Base-by-base conservation (phyloP, 768 basidiomycete genomes). In the Leucosporidium creatinivorum region DNA sequence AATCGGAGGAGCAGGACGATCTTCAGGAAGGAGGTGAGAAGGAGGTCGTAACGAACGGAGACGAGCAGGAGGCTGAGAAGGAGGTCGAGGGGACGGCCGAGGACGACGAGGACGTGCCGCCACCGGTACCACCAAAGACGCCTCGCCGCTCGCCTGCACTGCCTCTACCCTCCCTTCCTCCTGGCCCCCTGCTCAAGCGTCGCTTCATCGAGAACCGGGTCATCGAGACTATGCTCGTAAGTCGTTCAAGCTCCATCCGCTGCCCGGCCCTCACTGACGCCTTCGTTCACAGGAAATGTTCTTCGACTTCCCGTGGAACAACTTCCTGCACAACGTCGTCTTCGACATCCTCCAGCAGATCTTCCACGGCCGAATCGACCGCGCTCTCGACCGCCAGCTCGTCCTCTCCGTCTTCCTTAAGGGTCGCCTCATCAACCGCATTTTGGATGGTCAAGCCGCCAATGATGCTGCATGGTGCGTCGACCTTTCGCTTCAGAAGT, bases 291-390 rank as follows among this genome's bases (percentile, higher is more conserved):
- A 94, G 92, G 89, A 93, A 73, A 82, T 97, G 48, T 97, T 97
- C 81, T 97, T 97, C 77, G 87, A 89, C 68, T 96, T 88, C 75
- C 93, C 93, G 0, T 91, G 90, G 88, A 97, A 99, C 79, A 97
- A 98, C 77, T 98, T 98, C 77, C 80, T 98, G 36, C 96, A 99
- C 77, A 92, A 90, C 74, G 88, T 93, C 36, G 91, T 96, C 23
- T 98, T 98, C 76, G 96, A 99, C 77, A 81, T 96, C 66, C 82
- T 98, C 1, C 96, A 98, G 76, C 96, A 98, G 77, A 87, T 98
- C 55, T 82, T 99, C 63, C 93, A 89, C 2, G 93, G 92, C 19
- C 85, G 86, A 30, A 83, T 93, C 26, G 89, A 92, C 55, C 81
- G 82, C n/a, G 87, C 89, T 5, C 82, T 85, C 61, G 96, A 96